Conservation (phyloP, 108 stramenopile genomes). For the Cyclotella sp. region DNA sequence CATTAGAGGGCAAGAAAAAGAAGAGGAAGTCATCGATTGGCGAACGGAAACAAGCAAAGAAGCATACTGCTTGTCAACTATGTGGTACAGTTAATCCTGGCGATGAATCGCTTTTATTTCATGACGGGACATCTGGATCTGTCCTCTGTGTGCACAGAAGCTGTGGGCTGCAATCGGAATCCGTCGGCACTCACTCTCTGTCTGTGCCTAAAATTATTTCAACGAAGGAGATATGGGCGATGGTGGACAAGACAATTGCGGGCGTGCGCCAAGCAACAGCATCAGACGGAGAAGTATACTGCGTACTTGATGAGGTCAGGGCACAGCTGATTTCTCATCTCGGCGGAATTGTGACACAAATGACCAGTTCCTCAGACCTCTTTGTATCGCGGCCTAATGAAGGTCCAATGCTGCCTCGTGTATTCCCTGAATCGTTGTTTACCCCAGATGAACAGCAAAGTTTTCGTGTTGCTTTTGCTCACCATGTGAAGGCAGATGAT, state of each 20-base stretch:
- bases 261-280: slow-evolving; percentile 22
- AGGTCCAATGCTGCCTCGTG: not conserved
- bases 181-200: not conserved
- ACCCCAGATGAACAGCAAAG: slow-evolving; percentile 26
- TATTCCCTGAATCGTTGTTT: slow-evolving; percentile 6
- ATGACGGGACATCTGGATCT: slow-evolving; percentile 2
- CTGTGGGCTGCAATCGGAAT: slow-evolving; percentile 5
- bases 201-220: not conserved
- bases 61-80: not conserved
- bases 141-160: slow-evolving; percentile 23
- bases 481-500: slow-evolving; percentile 13
- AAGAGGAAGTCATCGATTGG: slow-evolving; percentile 2
- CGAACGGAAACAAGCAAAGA: not conserved
- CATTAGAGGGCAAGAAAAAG: slow-evolving; percentile 8
- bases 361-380: not conserved
- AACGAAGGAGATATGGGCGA: slow-evolving; percentile 1
- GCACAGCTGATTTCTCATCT: slow-evolving; percentile 16
- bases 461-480: slow-evolving; percentile 35
- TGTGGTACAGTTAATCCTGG: slow-evolving; percentile 16
- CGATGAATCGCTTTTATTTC: slow-evolving; percentile 18
- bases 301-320: slow-evolving; percentile 34
- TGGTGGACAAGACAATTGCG: slow-evolving; percentile 31
- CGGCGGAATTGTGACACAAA: not conserved
- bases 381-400: too few species aligned
- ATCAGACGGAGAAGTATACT: slow-evolving; percentile 11